Conservation (phyloP, 495 filamentous ascomycete genomes). For the Aspergillus mulundensis region DNA sequence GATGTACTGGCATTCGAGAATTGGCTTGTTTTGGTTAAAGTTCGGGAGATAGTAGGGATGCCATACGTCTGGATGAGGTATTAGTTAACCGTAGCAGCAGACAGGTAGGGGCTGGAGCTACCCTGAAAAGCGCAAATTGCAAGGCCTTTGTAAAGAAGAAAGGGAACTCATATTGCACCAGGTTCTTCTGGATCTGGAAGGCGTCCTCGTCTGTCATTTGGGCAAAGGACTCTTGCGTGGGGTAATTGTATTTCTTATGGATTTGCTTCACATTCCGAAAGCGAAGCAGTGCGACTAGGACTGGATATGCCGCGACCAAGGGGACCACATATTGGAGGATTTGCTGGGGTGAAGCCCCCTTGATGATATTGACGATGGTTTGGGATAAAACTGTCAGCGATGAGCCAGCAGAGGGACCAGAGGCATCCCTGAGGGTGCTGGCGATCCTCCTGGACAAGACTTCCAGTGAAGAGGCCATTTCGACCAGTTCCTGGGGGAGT, state of each 20-base stretch:
- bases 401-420: background rate
- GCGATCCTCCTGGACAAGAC: background rate
- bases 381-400: background rate
- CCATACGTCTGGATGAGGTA: conserved; percentile 53
- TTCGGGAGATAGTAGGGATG: conserved; percentile 56
- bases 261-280: conserved; percentile 44
- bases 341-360: conserved; percentile 11
- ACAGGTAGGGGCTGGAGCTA: conserved; percentile 14
- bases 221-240: conserved; percentile 50
- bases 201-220: conserved; percentile 63
- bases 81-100: background rate
- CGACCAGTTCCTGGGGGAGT: background rate
- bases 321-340: conserved; percentile 24
- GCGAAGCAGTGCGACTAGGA: conserved; percentile 41
- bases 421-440: background rate
- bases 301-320: conserved; percentile 26
- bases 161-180: conserved; percentile 55
- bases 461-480: background rate
- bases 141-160: conserved; percentile 51
- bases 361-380: background rate
- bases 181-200: conserved; percentile 47
- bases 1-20: conserved; percentile 50
- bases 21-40: conserved; percentile 56
- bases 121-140: conserved; percentile 64
- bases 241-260: conserved; percentile 46